Conservation (phyloP, 2,329 filamentous ascomycete species). For the Alternaria ethzedia region DNA sequence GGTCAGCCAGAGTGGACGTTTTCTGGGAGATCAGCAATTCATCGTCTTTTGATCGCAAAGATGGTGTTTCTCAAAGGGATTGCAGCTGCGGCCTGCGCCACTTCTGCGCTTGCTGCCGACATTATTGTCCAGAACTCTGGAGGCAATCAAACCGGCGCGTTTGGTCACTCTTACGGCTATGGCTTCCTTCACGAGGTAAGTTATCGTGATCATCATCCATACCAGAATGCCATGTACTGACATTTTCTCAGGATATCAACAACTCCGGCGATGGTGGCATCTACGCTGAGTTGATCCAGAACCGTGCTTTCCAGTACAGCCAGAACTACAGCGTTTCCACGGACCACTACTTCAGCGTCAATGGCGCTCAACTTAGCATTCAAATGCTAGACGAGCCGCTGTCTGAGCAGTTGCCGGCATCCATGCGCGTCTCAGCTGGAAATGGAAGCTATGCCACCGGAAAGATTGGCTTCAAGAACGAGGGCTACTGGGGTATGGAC, state of each 20-base stretch:
- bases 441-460: slow-evolving; percentile 46
- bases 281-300: slow-evolving; percentile 73
- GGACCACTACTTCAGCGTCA: slow-evolving; percentile 42
- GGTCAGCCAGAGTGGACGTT: not conserved
- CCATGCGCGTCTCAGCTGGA: slow-evolving; percentile 50
- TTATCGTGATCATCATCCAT: not conserved
- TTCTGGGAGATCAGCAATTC: slow-evolving; percentile 4
- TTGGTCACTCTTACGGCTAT: slow-evolving; percentile 38
- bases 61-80: slow-evolving; percentile 30
- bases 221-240: not conserved
- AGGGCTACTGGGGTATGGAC: slow-evolving; percentile 61
- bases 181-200: slow-evolving; percentile 41
- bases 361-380: slow-evolving; percentile 45
- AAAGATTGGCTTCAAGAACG: slow-evolving; percentile 56
- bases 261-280: slow-evolving; percentile 75
- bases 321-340: slow-evolving; percentile 30
- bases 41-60: slow-evolving; percentile 17
- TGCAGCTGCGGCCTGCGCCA: slow-evolving; percentile 29
- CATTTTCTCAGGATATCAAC: slow-evolving; percentile 55
- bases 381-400: slow-evolving; percentile 51
- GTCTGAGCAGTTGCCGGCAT: slow-evolving; percentile 54
- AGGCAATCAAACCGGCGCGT: slow-evolving; percentile 38
- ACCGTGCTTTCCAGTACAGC: slow-evolving; percentile 70
- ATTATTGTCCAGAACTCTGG: slow-evolving; percentile 34
- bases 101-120: slow-evolving; percentile 31